phyloP scores from a whole-genome alignment of 306 rosid species.

The Medicago ruthenica region DNA sequence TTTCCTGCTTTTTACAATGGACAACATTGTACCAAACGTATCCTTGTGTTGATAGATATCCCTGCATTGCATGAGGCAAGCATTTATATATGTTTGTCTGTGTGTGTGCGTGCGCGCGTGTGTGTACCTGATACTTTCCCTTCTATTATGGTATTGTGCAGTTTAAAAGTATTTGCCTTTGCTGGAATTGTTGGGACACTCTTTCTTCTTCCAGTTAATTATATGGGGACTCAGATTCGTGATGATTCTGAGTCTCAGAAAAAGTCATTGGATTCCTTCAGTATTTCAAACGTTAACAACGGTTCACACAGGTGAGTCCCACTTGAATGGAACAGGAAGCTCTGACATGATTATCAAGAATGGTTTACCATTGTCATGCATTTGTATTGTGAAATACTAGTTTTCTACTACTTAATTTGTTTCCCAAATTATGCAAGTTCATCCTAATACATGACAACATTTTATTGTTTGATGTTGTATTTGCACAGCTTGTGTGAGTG shows the following conservation, averaged over 20 bases:
- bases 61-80: too few relatives aligned
- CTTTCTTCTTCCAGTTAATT: slow-evolving; percentile 83
- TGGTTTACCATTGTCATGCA: not conserved
- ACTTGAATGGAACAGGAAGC: not conserved
- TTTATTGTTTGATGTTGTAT: slow-evolving; percentile 5
- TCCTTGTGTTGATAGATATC: too few relatives aligned
- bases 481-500: slow-evolving; percentile 22
- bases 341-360: not conserved
- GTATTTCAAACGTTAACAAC: slow-evolving; percentile 75
- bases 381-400: not conserved
- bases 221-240: slow-evolving; percentile 60
- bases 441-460: not conserved
- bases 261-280: slow-evolving; percentile 81
- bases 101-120: too few relatives aligned
- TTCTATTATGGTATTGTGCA: slow-evolving; percentile 41
- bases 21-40: too few relatives aligned
- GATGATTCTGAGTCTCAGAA: slow-evolving; percentile 52
- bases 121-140: slow-evolving; percentile 32
- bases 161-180: slow-evolving; percentile 69
- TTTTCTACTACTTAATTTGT: not conserved
- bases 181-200: slow-evolving; percentile 69
- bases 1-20: too few relatives aligned
- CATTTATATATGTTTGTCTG: too few relatives aligned
- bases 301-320: slow-evolving; percentile 73
- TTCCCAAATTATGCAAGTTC: not conserved